phyloP scores from a whole-genome alignment of 129 eudicot genomes.

The Sambucus nigra region DNA sequence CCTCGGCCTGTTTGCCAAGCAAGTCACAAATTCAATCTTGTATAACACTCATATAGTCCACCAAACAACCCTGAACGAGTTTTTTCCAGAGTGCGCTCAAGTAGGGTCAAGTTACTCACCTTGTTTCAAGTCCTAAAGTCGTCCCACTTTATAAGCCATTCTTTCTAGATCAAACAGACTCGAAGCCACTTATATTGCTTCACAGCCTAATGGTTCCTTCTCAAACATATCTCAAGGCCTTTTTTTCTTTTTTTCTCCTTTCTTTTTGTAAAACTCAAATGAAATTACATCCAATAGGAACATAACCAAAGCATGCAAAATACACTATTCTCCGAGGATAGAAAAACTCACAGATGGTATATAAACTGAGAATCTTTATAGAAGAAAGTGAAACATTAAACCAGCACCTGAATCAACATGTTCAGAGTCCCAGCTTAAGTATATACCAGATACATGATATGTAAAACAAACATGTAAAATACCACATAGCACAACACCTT shows the following conservation, averaged over 20 bases:
- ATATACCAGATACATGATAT: slow-evolving; percentile 2
- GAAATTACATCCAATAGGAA: background rate
- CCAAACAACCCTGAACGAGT: background rate
- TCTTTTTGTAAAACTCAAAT: background rate
- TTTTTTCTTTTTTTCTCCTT: too few relatives aligned
- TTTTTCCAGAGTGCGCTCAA: background rate
- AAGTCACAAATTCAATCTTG: background rate
- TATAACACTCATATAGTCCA: background rate
- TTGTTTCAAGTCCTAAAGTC: background rate
- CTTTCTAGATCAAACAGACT: background rate
- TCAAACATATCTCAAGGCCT: background rate
- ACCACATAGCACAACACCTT: background rate
- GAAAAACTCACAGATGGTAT: slow-evolving; percentile 49
- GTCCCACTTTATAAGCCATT: background rate
- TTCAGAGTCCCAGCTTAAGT: slow-evolving; percentile 31
- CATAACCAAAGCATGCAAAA: background rate
- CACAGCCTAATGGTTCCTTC: background rate
- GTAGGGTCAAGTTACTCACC: background rate
- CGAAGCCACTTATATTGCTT: background rate
- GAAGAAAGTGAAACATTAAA: slow-evolving; percentile 44
- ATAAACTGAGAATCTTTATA: slow-evolving; percentile 36
- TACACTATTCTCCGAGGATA: slow-evolving; percentile 32
- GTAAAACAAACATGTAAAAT: slow-evolving; percentile 3
- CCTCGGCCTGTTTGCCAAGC: slow-evolving; percentile 7
- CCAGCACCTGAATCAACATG: slow-evolving; percentile 54